Base-by-base conservation (phyloP, 176 grass and related monocot species). In the Aegilops longissima region DNA sequence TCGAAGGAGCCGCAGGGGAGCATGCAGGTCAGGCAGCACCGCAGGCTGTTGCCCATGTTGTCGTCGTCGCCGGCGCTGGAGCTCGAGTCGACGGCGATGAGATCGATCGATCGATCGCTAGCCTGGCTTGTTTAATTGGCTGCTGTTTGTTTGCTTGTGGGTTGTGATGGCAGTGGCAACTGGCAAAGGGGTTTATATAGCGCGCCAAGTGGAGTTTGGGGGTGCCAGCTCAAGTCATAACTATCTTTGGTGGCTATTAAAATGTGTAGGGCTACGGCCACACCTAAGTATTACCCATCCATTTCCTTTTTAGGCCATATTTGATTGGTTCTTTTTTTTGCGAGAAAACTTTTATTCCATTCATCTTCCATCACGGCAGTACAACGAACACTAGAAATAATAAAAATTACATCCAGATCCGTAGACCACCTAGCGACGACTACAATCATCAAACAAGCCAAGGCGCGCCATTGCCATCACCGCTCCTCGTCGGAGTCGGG, bases 1-100 rank as follows among this genome's bases (percentile, higher is more conserved):
- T 95, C 96, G 44, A 98, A 84, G 13, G 96, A 90, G 49, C 96
- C 96, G 87, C 96, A 98, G 59, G 96, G 95, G 67, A 97, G 66
- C 70, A 97, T 81, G 80, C 96, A 98, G 42, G 93, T 92, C 74
- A 98, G 82, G 89, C 92, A 95, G 79, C 96, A 95, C 89, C 96
- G 81, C 18, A 95, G 80, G 92, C 93, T 98, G 78, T 98, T 98
- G 45, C 96, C 96, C 96, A 98, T 98, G 12, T 4, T 94, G 12
- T 47, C 44, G 40, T 33, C 39, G 66, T 6, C 5, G 24, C 25
- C 6, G 61, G 36, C 1, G 73, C 13, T 12, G 40, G 17, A 12
- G 70, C 1, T 61, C 25, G 70, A 77, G 66, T 69, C 61, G 63
- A 70, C 54, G 61, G 25, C 12, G 56, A 29, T 74, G 45, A 54